phyloP scores from a whole-genome alignment of 164 flowering plant species.

The Umbellularia californica region DNA sequence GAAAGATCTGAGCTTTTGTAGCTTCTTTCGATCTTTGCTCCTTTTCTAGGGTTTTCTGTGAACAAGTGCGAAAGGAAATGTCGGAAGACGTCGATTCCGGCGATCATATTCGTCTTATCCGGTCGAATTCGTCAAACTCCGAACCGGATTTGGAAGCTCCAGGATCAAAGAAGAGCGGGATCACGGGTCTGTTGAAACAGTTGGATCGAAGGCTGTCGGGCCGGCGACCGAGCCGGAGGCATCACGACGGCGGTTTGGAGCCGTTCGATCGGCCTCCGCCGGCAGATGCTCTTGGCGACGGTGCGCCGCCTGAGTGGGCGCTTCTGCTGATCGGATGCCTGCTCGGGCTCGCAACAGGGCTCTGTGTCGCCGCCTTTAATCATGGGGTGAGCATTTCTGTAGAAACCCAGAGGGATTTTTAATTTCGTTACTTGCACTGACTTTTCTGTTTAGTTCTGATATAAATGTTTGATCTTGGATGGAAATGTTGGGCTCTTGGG shows the following conservation, averaged over 20 bases:
- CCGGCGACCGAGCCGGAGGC: not conserved
- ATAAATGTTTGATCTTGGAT: not conserved
- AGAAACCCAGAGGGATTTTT: no score
- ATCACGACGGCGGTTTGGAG: not conserved
- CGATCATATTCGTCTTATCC: constrained; percentile 23
- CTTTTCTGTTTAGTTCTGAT: not conserved
- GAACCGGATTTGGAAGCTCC: constrained; percentile 41
- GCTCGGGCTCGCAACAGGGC: constrained; percentile 90
- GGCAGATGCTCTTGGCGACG: constrained; percentile 51
- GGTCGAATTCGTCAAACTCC: constrained; percentile 27
- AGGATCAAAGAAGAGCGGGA: constrained; percentile 18
- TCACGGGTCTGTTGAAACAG: constrained; percentile 36
- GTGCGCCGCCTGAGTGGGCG: constrained; percentile 98
- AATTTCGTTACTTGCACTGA: no score
- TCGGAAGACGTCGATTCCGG: constrained; percentile 19
- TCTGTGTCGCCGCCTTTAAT: constrained; percentile 86
- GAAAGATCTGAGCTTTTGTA: no score
- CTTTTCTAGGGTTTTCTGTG: not conserved
- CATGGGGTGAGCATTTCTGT: constrained; percentile 47
- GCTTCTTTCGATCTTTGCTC: not conserved
- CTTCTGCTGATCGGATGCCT: constrained; percentile 88
- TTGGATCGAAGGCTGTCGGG: constrained; percentile 38
- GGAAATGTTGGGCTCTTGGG: no score
- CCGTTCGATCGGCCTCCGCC: constrained; percentile 10
- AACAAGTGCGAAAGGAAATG: constrained; percentile 13